Base-by-base conservation (phyloP, 768 basidiomycete genomes). In the Lactarius evosmus region DNA sequence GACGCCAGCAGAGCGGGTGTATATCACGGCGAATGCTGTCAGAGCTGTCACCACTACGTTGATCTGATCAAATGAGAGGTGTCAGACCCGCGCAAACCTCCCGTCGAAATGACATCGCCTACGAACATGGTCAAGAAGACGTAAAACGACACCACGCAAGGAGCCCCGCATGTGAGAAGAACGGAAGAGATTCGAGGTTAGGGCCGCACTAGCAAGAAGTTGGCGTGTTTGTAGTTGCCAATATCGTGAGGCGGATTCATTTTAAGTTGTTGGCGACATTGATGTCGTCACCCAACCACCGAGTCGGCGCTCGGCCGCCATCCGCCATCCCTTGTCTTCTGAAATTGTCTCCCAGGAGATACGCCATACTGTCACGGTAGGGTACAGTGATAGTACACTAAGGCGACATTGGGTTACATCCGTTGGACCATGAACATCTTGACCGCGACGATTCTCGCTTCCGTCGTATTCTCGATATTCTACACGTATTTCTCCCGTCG, bases 1-100 rank as follows among this genome's bases (percentile, higher is more conserved):
- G 1, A 86, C 79, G 9, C 81, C 88, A 41, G 80, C 80, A 4
- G 88, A 90, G 58, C 82, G 81, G 2, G 87, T 86, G 66, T 82
- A 84, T 25, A 89, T 71, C 49, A 87, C 72, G 64, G 79, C 74
- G 30, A 69, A 61, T 6, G 81, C 82, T 5, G 84, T 84, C 57
- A 85, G 62, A 11, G 70, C 67, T 3, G 80, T 82, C n/a, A 89
- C 84, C 22, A 81, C 79, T 30, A 80, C 60, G 62, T 86, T 84
- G 1, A 85, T 84, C 89, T 92, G n/a, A 70, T 19, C 22, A 52
- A 52, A 22, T 30, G 50, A 69, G 46, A 32, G 27, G 25, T 29
- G 55, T 68, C 55, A 68, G 67, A 55, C 27, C 32, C 19, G 41
- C 38, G 27, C n/a, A 29, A 22, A 25, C 32, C 25, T 52, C 32